Conservation (phyloP, 257 asterid genomes). For the Solanum piurae region DNA sequence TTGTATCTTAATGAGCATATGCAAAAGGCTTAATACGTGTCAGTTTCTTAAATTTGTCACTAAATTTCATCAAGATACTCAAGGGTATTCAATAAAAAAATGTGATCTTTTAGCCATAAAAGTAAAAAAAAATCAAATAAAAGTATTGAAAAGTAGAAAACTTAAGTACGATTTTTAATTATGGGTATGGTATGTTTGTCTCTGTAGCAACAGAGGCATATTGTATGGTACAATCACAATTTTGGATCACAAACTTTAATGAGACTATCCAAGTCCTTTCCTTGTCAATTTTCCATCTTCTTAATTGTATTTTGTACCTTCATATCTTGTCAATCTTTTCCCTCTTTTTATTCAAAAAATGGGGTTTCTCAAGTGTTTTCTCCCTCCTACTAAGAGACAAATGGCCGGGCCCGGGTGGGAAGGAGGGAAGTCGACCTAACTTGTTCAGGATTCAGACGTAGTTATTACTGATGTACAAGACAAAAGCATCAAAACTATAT, state of each 20-base stretch:
- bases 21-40: not conserved
- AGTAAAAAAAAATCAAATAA: not conserved
- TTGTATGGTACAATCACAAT: not conserved
- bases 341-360: not conserved
- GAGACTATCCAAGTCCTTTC: not conserved
- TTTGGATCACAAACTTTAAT: not conserved
- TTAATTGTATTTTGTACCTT: not conserved
- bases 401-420: not conserved
- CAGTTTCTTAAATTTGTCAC: not conserved
- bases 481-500: not conserved
- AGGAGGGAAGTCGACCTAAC: not conserved
- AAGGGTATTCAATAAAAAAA: not conserved
- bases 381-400: not conserved
- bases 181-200: not conserved
- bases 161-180: not conserved
- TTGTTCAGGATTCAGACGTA: not conserved
- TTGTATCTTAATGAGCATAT: not conserved
- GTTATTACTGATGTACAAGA: not conserved
- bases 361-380: not conserved
- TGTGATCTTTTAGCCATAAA: not conserved
- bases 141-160: not conserved
- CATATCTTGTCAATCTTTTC: not conserved
- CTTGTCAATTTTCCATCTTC: not conserved
- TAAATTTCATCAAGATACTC: not conserved
- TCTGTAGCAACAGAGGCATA: not conserved